Percentiles rank a stretch among this genome's conserved stretches.
These are phyloP conservation scores for Ophiostoma fasciatum DNA, from an alignment of 2,329 filamentous ascomycete species.

Conservation along the genomic window DNA sequence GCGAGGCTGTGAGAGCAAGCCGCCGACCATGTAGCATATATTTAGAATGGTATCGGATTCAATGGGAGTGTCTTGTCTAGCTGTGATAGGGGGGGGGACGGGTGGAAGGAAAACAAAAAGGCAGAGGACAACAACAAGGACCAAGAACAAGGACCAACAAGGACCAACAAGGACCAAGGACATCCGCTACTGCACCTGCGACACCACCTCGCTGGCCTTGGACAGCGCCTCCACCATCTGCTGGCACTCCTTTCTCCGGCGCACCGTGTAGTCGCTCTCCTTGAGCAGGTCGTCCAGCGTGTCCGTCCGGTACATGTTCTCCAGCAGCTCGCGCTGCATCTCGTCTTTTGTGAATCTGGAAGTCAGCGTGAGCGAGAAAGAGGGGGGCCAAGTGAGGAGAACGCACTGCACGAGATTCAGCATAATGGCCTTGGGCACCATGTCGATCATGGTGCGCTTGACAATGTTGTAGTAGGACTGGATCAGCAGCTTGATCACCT, in stretches of 20 bases:
- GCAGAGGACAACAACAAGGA: not conserved
- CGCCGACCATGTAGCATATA: too few relatives aligned
- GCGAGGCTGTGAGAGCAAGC: too few relatives aligned
- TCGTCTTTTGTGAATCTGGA: slow-evolving; percentile 83
- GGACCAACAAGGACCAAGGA: not conserved
- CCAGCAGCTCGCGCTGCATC: slow-evolving; percentile 93
- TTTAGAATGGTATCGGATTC: too few relatives aligned
- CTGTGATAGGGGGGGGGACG: slow-evolving; percentile 4
- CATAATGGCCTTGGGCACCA: slow-evolving; percentile 99
- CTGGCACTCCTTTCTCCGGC: slow-evolving; percentile 92
- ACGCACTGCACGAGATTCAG: slow-evolving; percentile 86
- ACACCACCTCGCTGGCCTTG: slow-evolving; percentile 91
- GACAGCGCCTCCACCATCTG: slow-evolving; percentile 94
- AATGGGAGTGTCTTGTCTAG: too few relatives aligned
- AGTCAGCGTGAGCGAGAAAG: not conserved
- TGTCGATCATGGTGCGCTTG: slow-evolving; percentile 96
- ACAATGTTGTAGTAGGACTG: slow-evolving; percentile 97
- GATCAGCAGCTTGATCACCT: slow-evolving; percentile 95
- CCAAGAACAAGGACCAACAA: too few relatives aligned
- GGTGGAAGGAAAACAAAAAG: not conserved
- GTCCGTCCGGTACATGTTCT: slow-evolving; percentile 90
- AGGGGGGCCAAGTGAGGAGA: not conserved
- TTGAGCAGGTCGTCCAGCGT: slow-evolving; percentile 89
- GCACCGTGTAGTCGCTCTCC: slow-evolving; percentile 93
- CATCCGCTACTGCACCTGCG: slow-evolving; percentile 45